These are phyloP conservation scores for Cladophialophora psammophila DNA, from an alignment of 2,329 filamentous ascomycete genomes.

Conservation along the genomic window DNA sequence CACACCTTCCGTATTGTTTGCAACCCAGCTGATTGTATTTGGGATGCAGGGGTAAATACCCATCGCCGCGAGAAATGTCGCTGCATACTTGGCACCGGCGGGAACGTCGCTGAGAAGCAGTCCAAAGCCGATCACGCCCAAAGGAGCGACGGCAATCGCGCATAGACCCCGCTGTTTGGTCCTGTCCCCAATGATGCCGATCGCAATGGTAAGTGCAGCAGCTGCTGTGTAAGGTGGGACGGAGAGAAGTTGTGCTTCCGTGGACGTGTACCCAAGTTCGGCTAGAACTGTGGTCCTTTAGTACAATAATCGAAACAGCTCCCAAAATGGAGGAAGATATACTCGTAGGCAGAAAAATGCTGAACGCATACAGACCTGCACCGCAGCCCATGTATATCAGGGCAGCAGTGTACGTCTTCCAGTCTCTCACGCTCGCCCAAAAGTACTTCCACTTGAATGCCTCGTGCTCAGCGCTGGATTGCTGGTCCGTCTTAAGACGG, in stretches of 20 bases:
- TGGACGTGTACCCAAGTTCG: conserved; percentile 62
- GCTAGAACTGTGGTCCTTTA: conserved; percentile 58
- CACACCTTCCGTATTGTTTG: conserved; percentile 85
- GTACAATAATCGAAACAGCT: too few relatives aligned
- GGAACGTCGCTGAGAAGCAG: conserved; percentile 68
- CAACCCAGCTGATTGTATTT: conserved; percentile 88
- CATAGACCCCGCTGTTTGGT: conserved; percentile 66
- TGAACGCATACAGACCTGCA: conserved; percentile 65
- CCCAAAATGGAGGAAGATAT: too few relatives aligned
- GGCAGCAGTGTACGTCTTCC: conserved; percentile 55
- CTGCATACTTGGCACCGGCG: conserved; percentile 55
- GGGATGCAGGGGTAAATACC: conserved; percentile 90
- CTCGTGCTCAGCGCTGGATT: conserved; percentile 53
- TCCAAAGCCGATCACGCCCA: conserved; percentile 78
- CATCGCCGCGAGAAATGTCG: conserved; percentile 81
- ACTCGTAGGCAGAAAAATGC: conserved; percentile 63
- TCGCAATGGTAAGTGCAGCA: conserved; percentile 59
- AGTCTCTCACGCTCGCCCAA: conserved; percentile 57
- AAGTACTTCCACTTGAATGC: conserved; percentile 54
- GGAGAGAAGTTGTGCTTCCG: conserved; percentile 69
- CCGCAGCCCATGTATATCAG: conserved; percentile 61
- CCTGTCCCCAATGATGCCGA: conserved; percentile 69
- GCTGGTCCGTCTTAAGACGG: conserved; percentile 51
- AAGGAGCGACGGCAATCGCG: conserved; percentile 74
- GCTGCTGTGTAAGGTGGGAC: conserved; percentile 70